Conservation (phyloP, 768 basidiomycete species). For the Tricholoma terreum region DNA sequence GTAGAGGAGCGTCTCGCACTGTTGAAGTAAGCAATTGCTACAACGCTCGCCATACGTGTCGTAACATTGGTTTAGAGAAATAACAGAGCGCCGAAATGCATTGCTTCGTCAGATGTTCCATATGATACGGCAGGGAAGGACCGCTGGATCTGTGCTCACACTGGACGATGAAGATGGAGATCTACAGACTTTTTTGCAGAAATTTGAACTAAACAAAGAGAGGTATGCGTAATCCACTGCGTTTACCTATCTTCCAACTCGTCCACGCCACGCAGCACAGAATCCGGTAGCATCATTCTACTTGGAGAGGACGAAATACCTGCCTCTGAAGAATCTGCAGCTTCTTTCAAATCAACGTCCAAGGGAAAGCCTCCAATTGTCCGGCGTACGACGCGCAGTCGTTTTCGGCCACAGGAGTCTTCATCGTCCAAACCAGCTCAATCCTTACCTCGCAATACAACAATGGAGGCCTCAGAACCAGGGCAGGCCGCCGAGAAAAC, state of each 20-base stretch:
- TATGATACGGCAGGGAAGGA: slow-evolving; percentile 55
- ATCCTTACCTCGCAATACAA: not conserved
- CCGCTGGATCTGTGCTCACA: slow-evolving; percentile 37
- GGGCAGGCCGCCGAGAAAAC: not conserved
- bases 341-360: not conserved
- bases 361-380: not conserved
- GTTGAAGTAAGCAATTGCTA: slow-evolving; percentile 33
- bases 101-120: slow-evolving; percentile 69
- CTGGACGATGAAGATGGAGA: slow-evolving; percentile 39
- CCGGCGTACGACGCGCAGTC: not conserved
- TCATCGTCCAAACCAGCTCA: slow-evolving; percentile 10
- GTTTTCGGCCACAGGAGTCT: slow-evolving; percentile 6
- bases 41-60: slow-evolving; percentile 4
- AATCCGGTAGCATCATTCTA: slow-evolving; percentile 39
- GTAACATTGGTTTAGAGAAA: slow-evolving; percentile 40
- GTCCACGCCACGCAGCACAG: slow-evolving; percentile 30
- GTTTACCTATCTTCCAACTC: slow-evolving; percentile 3
- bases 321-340: not conserved
- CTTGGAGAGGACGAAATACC: slow-evolving; percentile 28
- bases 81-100: slow-evolving; percentile 63
- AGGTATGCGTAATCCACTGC: slow-evolving; percentile 33
- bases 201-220: slow-evolving; percentile 50
- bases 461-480: not conserved
- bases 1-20: slow-evolving; percentile 44
- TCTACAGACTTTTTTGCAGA: slow-evolving; percentile 50